Base-by-base conservation (phyloP, 192 early-diverging fungal genomes). In the Allomyces macrogynus region DNA sequence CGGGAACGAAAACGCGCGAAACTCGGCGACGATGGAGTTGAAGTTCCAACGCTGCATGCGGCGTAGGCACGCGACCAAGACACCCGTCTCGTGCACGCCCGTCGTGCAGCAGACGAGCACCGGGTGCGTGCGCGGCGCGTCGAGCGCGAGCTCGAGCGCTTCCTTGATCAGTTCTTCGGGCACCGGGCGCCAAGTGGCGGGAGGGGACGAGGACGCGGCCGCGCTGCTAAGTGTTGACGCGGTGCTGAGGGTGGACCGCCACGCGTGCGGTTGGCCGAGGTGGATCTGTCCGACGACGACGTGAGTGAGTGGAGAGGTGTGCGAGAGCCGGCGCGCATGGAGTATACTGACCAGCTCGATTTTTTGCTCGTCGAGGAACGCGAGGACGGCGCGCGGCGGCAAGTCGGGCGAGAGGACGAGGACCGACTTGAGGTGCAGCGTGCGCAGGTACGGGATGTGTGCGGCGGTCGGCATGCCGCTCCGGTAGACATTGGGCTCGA, bases 111-210 rank as follows among this genome's bases (percentile, higher is more conserved):
- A 86, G 22, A 95, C 76, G 64, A 97, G 77, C 12, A 93, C 68
- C n/a, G 95, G 95, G 65, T 96, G 87, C 40, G 80, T 90, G 9
- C 76, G 68, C 49, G 16, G 12, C n/a, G 70, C 75, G 75, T 94
- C 79, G 60, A 97, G 72, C 8, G 90, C 72, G 62, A 92, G 73
- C 75, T 98, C 89, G 26, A 98, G 77, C 0, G 89, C 92, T 62
- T 98, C 95, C 65, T 98, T 98, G 63, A 98, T 87, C 23, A 93
- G 73, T 72, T 98, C 95, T 68, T 98, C 95, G 67, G 85, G 86
- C 23, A 94, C 81, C 9, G 91, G 93, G 68, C 90, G 81, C 93
- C 95, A 95, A 24, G 81, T 40, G 32, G 32, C 32, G 32, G 32
- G 32, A 3, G 32, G 32, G 32, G 32, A 40, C 32, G 7, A 40